phyloP scores from a whole-genome alignment of 2,329 filamentous ascomycete species.

The Myrmaecium sp. region DNA sequence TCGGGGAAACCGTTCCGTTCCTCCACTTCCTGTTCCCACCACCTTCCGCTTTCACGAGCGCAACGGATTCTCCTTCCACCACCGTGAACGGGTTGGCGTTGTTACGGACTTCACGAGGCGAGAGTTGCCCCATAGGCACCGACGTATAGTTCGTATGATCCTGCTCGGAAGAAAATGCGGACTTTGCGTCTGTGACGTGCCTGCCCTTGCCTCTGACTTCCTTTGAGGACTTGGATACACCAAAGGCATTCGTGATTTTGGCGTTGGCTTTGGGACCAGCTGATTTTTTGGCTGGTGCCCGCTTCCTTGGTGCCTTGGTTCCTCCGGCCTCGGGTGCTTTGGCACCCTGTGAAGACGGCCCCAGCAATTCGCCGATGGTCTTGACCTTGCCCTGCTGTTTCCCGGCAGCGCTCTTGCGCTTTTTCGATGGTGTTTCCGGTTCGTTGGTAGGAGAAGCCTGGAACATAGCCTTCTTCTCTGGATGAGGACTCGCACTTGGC shows the following conservation, averaged over 20 bases:
- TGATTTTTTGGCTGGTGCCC: slow-evolving; percentile 15
- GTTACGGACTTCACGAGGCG: slow-evolving; percentile 14
- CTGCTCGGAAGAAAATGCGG: too few species aligned
- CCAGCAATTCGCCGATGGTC: slow-evolving; percentile 2
- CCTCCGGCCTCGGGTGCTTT: slow-evolving; percentile 10
- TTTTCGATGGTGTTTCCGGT: slow-evolving; percentile 8
- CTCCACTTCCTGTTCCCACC: too few species aligned
- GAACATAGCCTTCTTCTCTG: slow-evolving; percentile 15
- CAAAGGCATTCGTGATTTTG: slow-evolving; percentile 8
- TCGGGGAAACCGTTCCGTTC: too few species aligned
- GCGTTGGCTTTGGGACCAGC: slow-evolving; percentile 10
- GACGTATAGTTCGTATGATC: slow-evolving; percentile 3
- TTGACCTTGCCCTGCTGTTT: neutral
- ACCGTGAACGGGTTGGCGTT: slow-evolving; percentile 8
- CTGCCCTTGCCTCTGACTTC: slow-evolving; percentile 5
- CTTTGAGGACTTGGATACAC: slow-evolving; percentile 7
- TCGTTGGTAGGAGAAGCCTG: slow-evolving; percentile 14
- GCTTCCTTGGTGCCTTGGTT: slow-evolving; percentile 9
- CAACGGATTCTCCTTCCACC: neutral
- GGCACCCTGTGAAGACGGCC: slow-evolving; percentile 13
- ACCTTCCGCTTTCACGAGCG: too few species aligned
- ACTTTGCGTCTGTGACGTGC: slow-evolving; percentile 9
- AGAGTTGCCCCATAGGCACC: slow-evolving; percentile 12
- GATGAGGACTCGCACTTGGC: neutral
- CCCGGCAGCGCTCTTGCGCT: slow-evolving; percentile 5